A percentile compares a stretch with the other conserved stretches of the same genome.
Evolutionary conservation across 169 alveolate species (phyloP).

Genomic region (Cyclospora cayetanensis): DNA sequence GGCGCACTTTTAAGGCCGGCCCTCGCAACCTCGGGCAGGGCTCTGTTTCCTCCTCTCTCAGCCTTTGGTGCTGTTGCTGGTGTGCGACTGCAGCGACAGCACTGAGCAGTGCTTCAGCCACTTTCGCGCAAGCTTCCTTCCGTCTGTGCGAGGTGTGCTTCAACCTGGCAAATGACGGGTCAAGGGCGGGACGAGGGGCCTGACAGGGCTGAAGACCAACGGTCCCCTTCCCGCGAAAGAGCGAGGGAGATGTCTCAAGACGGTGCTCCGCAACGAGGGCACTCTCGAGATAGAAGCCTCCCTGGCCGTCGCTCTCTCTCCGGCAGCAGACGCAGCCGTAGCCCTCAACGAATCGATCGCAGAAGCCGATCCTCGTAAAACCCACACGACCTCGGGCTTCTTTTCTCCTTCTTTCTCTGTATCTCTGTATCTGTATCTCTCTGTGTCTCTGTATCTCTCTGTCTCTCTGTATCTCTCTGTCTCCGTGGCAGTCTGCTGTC

Average conservation of each 20-base stretch:
- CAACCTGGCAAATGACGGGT: background rate
- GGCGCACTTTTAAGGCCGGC: no score
- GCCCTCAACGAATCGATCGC: constrained; percentile 1
- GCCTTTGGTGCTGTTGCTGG: no score
- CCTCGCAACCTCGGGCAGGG: no score
- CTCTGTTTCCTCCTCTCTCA: no score
- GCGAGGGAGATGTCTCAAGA: constrained; percentile 18
- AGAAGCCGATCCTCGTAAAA: constrained; percentile 45
- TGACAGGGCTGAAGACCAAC: constrained; percentile 19
- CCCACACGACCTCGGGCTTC: no score
- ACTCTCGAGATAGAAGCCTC: constrained; percentile 21
- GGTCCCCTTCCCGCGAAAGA: constrained; percentile 19
- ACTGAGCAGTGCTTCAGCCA: background rate
- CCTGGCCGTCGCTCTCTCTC: background rate
- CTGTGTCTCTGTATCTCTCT: background rate
- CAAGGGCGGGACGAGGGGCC: constrained; percentile 40
- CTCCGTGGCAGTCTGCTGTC: background rate
- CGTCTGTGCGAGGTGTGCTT: background rate
- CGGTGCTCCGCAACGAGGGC: constrained; percentile 36
- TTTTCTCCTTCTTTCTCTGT: background rate
- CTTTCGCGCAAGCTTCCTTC: background rate
- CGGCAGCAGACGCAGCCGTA: constrained; percentile 46
- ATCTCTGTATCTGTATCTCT: background rate
- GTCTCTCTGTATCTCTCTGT: background rate
- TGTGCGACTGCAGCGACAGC: background rate